Evolutionary conservation across 768 basidiomycete species (phyloP), one percentile per base, ranked within the genome.

Genomic region (Phanerochaete sordida): DNA sequence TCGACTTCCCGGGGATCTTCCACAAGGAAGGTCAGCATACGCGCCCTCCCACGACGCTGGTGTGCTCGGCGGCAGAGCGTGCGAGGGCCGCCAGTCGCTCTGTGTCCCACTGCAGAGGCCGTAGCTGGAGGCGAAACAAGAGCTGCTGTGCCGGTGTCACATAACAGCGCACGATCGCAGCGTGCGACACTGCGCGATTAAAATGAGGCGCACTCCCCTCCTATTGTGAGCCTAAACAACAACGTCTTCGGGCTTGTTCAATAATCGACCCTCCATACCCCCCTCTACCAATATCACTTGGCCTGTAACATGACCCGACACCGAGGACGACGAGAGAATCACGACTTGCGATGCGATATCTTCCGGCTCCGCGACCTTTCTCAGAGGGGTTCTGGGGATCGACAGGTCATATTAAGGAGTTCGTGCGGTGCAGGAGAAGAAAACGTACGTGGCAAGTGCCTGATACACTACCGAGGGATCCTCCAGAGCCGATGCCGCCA

Each of bases 251-350:
- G 69, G 72, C 30, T 61, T 69, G 63, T 83, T 82, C 61, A 82
- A 66, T 33, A 84, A 55, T 11, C 77, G 72, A n/a, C 90, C 90
- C 78, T 91, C 90, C 89, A 90, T 90, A 2, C 90, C 90, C 2
- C 89, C 90, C 48, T 83, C 81, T 6, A 90, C 78, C 84, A 89
- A 87, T 28, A 89, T 66, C 6, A 86, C 81, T 64, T 89, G 82
- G 0, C 89, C 89, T 1, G 84, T 81, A 19, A 91, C 79, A 66
- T 91, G 89, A 0, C 89, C 87, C 0, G 88, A 90, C 0, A 90
- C 67, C 11, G 72, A 73, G 0, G 87, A 90, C 0, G 89, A 80
- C 0, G 89, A 80, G 2, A 91, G 67, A 1, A 87, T 59, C 11
- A 81, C 79, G 30, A 91, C 77, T 69, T 90, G 87, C 9, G 75